A percentile compares a stretch with the other conserved stretches of the same genome.
phyloP scores from a whole-genome alignment of 805 yeast genomes.

The Wickerhamomyces rabaulensis region DNA sequence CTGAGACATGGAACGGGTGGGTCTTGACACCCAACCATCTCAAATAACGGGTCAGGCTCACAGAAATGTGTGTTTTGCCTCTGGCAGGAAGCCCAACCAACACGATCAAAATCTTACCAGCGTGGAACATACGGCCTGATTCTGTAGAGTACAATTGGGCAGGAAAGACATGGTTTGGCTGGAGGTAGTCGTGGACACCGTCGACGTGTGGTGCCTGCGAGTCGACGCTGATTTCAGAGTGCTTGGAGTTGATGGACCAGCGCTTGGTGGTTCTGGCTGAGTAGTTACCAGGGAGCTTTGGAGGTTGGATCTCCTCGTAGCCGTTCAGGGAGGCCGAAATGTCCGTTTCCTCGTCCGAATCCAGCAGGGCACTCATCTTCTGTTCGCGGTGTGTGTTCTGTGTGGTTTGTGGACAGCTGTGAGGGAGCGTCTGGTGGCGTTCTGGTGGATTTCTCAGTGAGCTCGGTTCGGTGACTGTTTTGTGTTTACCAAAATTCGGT shows the following conservation, averaged over 20 bases:
- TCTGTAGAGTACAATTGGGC: constrained; percentile 93
- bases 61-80: constrained; percentile 91
- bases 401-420: background rate
- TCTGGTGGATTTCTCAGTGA: background rate
- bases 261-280: constrained; percentile 50
- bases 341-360: constrained; percentile 26
- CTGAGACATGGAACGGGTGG: constrained; percentile 87
- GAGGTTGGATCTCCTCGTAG: constrained; percentile 34
- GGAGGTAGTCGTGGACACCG: constrained; percentile 63
- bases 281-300: constrained; percentile 44
- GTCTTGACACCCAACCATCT: constrained; percentile 96
- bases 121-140: constrained; percentile 88
- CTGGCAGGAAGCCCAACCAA: constrained; percentile 93
- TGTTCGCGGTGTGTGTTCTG: background rate
- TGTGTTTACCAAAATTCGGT: background rate
- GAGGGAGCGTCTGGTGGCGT: background rate
- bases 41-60: constrained; percentile 83
- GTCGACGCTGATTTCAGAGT: constrained; percentile 9
- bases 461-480: background rate
- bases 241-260: constrained; percentile 33
- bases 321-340: constrained; percentile 15
- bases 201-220: constrained; percentile 29
- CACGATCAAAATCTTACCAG: constrained; percentile 86
- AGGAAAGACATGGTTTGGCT: constrained; percentile 69
- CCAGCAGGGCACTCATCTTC: constrained; percentile 27